Conservation (phyloP, 495 filamentous ascomycete genomes). For the Hypoxylon lenormandii region DNA sequence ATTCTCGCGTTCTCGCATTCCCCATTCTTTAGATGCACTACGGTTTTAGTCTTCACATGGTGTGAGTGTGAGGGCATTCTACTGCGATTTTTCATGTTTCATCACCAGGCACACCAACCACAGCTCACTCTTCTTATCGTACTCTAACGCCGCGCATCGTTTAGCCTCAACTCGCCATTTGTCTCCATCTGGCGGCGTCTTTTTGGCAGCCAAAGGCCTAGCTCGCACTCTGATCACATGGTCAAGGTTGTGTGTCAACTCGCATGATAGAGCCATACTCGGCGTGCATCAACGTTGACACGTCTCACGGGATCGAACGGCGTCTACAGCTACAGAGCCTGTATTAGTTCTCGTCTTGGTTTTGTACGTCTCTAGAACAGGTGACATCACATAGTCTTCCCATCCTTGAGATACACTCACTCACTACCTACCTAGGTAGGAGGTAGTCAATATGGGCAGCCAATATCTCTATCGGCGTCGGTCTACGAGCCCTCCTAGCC, state of each 20-base stretch:
- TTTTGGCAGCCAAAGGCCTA: conserved; percentile 1
- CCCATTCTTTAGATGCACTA: conserved; percentile 18
- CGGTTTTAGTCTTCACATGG: conserved; percentile 20
- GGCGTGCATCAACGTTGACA: conserved; percentile 26
- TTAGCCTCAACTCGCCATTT: conserved; percentile 39
- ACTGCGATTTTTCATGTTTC: conserved; percentile 45
- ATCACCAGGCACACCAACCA: conserved; percentile 41
- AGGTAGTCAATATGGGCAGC: not conserved
- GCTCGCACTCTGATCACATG: conserved; percentile 27
- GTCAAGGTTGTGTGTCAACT: conserved; percentile 19
- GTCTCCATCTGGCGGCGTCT: conserved; percentile 24
- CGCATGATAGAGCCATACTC: conserved; percentile 14
- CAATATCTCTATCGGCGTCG: conserved; percentile 21
- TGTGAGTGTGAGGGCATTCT: conserved; percentile 20
- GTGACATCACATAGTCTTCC: conserved; percentile 16
- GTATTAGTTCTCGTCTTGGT: not conserved
- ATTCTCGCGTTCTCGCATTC: conserved; percentile 4
- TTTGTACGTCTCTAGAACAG: conserved; percentile 1
- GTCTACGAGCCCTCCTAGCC: conserved; percentile 32
- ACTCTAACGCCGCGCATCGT: conserved; percentile 25
- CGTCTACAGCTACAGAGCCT: not conserved
- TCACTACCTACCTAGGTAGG: too few relatives aligned
- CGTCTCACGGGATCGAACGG: conserved; percentile 7
- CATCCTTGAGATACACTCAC: conserved; percentile 5
- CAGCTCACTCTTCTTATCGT: conserved; percentile 28